Evolutionary conservation across 2,329 filamentous ascomycete genomes (phyloP).

Genomic region (Trichoderma semiorbis): DNA sequence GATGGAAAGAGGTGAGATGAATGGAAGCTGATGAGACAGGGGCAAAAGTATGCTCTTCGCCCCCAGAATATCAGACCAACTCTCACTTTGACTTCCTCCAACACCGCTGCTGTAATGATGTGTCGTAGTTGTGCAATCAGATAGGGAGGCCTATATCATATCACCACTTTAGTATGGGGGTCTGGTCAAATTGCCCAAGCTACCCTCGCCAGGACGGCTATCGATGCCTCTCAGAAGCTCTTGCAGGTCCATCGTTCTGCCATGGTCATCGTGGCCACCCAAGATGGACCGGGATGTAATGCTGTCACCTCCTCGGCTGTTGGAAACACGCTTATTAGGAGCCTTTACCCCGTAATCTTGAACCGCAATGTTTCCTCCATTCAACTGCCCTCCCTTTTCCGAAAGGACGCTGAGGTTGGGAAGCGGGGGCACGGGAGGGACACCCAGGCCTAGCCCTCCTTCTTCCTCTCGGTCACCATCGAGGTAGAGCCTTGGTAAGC

Average conservation of each 20-base stretch:
- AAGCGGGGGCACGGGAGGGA: conserved; percentile 56
- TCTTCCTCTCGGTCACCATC: conserved; percentile 23
- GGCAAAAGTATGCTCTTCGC: neutral
- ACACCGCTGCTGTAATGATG: neutral
- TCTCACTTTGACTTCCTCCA: neutral
- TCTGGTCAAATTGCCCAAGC: conserved; percentile 44
- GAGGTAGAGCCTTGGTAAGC: conserved; percentile 28
- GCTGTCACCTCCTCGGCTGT: conserved; percentile 43
- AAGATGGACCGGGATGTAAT: conserved; percentile 33
- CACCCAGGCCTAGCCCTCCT: conserved; percentile 32
- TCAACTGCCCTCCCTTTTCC: conserved; percentile 28
- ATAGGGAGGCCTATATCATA: neutral
- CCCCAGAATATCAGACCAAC: neutral
- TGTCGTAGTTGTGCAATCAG: neutral
- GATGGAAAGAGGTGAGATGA: neutral
- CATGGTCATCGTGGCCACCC: conserved; percentile 31
- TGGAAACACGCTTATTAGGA: conserved; percentile 34
- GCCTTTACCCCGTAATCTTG: conserved; percentile 37
- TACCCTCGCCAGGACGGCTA: conserved; percentile 44
- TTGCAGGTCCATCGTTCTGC: conserved; percentile 44
- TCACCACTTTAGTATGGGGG: conserved; percentile 47
- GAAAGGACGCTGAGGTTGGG: conserved; percentile 38
- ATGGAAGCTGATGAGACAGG: neutral
- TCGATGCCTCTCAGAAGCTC: conserved; percentile 51
- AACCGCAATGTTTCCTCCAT: conserved; percentile 28